A percentile compares a stretch with the other conserved stretches of the same genome.
Evolutionary conservation across 1,139 yeast species (phyloP).

Genomic region (Fermentozyma sake): DNA sequence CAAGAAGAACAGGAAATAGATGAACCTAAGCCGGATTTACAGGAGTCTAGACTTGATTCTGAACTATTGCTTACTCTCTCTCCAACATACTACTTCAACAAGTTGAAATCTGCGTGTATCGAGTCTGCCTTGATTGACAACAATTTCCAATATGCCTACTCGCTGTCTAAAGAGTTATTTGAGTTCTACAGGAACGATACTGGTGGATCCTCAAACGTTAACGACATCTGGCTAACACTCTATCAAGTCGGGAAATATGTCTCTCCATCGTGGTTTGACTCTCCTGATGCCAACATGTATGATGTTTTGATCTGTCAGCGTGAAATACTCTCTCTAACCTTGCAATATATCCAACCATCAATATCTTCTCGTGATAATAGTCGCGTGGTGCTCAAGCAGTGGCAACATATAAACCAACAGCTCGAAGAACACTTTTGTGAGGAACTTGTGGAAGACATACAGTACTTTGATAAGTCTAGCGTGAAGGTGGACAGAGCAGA

Average conservation of each 20-base stretch:
- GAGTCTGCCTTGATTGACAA: slow-evolving; percentile 53
- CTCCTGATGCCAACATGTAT: slow-evolving; percentile 13
- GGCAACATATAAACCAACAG: slow-evolving; percentile 28
- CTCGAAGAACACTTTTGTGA: slow-evolving; percentile 17
- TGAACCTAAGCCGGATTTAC: too few species aligned
- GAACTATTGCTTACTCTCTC: too few species aligned
- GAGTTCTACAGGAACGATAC: slow-evolving; percentile 12
- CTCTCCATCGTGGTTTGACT: slow-evolving; percentile 45
- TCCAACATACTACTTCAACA: slow-evolving; percentile 16
- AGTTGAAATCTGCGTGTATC: slow-evolving; percentile 48
- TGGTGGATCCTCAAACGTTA: slow-evolving; percentile 15
- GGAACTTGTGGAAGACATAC: slow-evolving; percentile 2
- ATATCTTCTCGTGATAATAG: slow-evolving; percentile 24
- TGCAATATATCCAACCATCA: too few species aligned
- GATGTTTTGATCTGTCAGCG: slow-evolving; percentile 38
- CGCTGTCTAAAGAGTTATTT: slow-evolving; percentile 28
- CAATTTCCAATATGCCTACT: slow-evolving; percentile 52
- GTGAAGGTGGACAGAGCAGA: slow-evolving; percentile 2
- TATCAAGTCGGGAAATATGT: slow-evolving; percentile 58
- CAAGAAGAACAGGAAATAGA: too few species aligned
- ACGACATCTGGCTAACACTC: slow-evolving; percentile 54
- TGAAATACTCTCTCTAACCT: slow-evolving; percentile 42
- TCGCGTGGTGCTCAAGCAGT: slow-evolving; percentile 31
- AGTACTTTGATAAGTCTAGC: background rate
- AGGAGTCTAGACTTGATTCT: too few species aligned